phyloP scores from a whole-genome alignment of 164 flowering plant species.

The Kingdonia uniflora region DNA sequence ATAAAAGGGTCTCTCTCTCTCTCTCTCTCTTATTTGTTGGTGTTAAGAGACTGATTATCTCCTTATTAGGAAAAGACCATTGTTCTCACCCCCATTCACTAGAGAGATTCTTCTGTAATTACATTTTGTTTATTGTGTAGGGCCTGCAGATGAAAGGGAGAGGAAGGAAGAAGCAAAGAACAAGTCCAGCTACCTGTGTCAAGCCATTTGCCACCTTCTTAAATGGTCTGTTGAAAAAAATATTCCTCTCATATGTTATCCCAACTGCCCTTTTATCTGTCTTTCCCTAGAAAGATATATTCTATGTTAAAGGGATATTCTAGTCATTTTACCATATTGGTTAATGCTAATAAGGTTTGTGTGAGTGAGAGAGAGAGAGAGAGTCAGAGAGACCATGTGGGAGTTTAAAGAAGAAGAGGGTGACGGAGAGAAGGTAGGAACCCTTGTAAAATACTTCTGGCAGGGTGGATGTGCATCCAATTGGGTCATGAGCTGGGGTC shows the following conservation, averaged over 20 bases:
- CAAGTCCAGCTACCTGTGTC: conserved; percentile 7
- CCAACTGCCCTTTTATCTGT: conserved; percentile 6
- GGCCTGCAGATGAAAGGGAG: neutral
- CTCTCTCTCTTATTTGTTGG: neutral
- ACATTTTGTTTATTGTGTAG: conserved; percentile 15
- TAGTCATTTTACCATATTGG: conserved; percentile 3
- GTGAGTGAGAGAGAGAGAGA: no score
- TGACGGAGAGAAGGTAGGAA: conserved; percentile 7
- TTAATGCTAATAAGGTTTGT: no score
- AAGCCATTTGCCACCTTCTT: conserved; percentile 37
- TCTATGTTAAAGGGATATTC: neutral
- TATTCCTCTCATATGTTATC: conserved; percentile 5
- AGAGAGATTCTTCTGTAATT: conserved; percentile 9
- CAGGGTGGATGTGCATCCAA: conserved; percentile 7
- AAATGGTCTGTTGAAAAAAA: neutral
- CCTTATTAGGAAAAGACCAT: neutral
- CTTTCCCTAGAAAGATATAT: neutral
- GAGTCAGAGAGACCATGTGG: no score
- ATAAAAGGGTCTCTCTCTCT: conserved; percentile 7
- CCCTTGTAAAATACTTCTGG: conserved; percentile 21
- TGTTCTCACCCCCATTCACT: conserved; percentile 4
- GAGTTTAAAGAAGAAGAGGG: neutral
- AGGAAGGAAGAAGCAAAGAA: conserved; percentile 3
- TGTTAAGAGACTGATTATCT: neutral
- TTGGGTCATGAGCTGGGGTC: conserved; percentile 8